Base-by-base conservation (phyloP, 1,284 basidiomycete genomes). In the Agaricales sp. region DNA sequence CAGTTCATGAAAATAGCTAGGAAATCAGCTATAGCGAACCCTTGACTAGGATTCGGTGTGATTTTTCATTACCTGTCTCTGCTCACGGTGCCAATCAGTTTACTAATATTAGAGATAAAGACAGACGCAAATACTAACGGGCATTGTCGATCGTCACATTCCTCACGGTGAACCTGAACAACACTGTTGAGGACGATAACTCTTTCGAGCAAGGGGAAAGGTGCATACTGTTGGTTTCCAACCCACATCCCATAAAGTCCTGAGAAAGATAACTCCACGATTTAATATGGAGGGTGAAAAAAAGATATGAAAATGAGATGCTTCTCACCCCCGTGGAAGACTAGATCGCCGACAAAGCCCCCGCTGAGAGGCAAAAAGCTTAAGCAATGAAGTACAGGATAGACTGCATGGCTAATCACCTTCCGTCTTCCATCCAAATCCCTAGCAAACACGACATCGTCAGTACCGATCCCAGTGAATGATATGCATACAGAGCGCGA, bases 401-500 rank as follows among this genome's bases (percentile, higher is more conserved):
- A 41, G 22, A 11, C 23, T 48, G 24, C 18, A 46, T 25, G n/a
- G 2, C 26, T 21, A 21, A 47, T 41, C 51, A 66, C 68, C 68
- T 72, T 61, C 82, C 83, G 55, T 85, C 82, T 59, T 87, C 82
- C 78, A 85, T 85, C 61, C 71, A 82, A 50, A 87, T 74, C 6
- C 26, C 26, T 30, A 14, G n/a, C n/a, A n/a, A n/a, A n/a, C n/a
- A n/a, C n/a, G 14, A 30, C 26, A 30, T 6, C 26, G 26, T 30
- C 26, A 30, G n/a, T n/a, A n/a, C n/a, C n/a, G n/a, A n/a, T n/a
- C n/a, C n/a, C n/a, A n/a, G n/a, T n/a, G n/a, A n/a, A n/a, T n/a
- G n/a, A n/a, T n/a, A n/a, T n/a, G n/a, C n/a, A n/a, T n/a, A n/a
- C n/a, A n/a, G n/a, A n/a, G n/a, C n/a, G n/a, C n/a, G n/a, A n/a